Conservation (phyloP, 257 asterid species). For the Solanum piurae region DNA sequence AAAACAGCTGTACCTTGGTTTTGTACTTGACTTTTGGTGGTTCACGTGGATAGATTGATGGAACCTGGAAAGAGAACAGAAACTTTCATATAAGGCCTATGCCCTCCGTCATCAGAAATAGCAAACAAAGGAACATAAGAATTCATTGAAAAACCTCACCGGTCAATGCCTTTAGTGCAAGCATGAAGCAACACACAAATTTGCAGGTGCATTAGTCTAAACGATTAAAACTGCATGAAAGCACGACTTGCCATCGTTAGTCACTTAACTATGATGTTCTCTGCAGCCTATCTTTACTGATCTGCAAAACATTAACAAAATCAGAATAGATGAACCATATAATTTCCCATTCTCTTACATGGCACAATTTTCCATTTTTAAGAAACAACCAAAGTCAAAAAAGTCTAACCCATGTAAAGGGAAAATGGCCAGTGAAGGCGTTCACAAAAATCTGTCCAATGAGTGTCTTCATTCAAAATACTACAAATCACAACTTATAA, state of each 20-base stretch:
- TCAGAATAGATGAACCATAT: not conserved
- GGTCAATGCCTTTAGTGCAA: too few relatives aligned
- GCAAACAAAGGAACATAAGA: not conserved
- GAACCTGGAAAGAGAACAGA: conserved; percentile 19
- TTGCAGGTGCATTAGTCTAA: too few relatives aligned
- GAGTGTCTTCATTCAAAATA: not conserved
- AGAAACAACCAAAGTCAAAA: not conserved
- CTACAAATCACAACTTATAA: not conserved
- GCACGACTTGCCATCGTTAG: too few relatives aligned
- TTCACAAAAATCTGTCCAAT: not conserved
- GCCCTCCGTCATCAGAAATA: not conserved
- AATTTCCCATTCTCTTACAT: not conserved
- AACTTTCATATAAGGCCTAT: not conserved
- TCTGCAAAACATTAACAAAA: not conserved
- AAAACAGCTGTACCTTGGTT: conserved; percentile 14
- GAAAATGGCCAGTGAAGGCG: not conserved
- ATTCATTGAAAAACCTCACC: too few relatives aligned
- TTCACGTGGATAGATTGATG: conserved; percentile 21
- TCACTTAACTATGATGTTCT: not conserved
- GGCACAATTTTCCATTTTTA: not conserved
- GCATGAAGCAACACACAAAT: too few relatives aligned
- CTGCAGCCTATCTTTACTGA: not conserved
- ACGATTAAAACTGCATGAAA: too few relatives aligned
- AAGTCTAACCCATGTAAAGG: not conserved
- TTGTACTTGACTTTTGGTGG: conserved; percentile 27